phyloP scores from a whole-genome alignment of 2,329 filamentous ascomycete genomes.

The Didymella segeticola region DNA sequence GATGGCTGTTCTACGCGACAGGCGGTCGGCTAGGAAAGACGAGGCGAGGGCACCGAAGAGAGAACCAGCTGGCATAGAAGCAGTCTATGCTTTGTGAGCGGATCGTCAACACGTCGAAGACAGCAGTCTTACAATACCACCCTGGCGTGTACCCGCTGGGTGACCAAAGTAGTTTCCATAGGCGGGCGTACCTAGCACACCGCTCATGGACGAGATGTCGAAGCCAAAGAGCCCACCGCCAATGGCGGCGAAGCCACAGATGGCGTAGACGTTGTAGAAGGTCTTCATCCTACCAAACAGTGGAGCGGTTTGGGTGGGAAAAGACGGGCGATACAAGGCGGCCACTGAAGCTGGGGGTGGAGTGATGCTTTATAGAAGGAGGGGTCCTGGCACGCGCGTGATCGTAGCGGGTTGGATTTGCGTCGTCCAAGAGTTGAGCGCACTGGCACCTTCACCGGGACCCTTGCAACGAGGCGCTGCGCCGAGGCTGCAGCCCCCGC shows the following conservation, averaged over 20 bases:
- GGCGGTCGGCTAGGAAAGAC: conserved; percentile 55
- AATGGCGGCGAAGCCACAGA: conserved; percentile 66
- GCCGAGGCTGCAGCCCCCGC: conserved; percentile 27
- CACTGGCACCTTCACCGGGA: conserved; percentile 2
- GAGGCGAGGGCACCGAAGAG: conserved; percentile 55
- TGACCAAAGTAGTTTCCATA: conserved; percentile 48
- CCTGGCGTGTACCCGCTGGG: conserved; percentile 46
- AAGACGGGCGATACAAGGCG: conserved; percentile 4
- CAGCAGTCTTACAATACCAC: conserved; percentile 53
- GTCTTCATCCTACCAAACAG: conserved; percentile 43
- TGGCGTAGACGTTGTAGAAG: conserved; percentile 63
- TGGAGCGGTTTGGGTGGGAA: conserved; percentile 16
- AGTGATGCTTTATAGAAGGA: conserved; percentile 19
- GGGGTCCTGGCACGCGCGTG: conserved; percentile 23
- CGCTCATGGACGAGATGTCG: conserved; percentile 50
- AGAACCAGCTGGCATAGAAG: conserved; percentile 59
- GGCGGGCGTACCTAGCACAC: conserved; percentile 43
- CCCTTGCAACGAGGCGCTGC: conserved; percentile 10
- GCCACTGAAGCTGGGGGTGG: conserved; percentile 3
- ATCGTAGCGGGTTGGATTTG: conserved; percentile 21
- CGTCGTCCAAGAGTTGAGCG: conserved; percentile 9
- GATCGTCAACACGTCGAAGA: neutral
- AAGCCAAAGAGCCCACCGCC: conserved; percentile 53
- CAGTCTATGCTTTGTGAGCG: conserved; percentile 41
- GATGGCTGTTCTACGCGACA: conserved; percentile 55